Evolutionary conservation across 805 yeast genomes (phyloP), one percentile per base, ranked within the genome.

Genomic region (Monosporozyma solicola): DNA sequence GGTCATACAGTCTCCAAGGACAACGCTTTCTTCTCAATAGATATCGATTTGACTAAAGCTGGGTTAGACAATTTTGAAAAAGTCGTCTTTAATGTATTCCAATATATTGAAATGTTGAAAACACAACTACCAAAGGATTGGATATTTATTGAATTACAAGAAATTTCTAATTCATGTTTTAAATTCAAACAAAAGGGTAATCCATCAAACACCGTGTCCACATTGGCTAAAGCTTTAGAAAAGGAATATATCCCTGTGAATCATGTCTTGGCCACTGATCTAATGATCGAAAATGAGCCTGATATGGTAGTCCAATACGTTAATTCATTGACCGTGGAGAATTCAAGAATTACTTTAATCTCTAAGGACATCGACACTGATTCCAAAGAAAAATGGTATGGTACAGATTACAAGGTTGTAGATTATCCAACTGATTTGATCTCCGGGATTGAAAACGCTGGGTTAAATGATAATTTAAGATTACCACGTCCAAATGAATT

Each of bases 351-450:
- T 5, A 70, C 76, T 46, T 64, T 91, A 27, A 72, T 81, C 13
- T 74, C 79, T 32, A 83, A 73, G 67, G 79, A 66, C 57, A 74
- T 80, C 51, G 75, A 75, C 6, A 76, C 82, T 3, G 77, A 77
- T 52, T 57, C 69, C 15, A 73, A 63, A 22, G 99, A 92, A 66
- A 75, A 80, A 62, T 92, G 97, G 96, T 92, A 94, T 64, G 96
- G 95, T 3, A 89, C 97, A 0, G 85, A 86, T 59, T 87, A 89
- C 65, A 69, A 78, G 2, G 66, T 77, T 45, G 73, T 70, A 10
- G 70, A 73, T 15, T 61, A 87, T 24, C 72, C 80, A 2, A 46
- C 57, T 0, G 71, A 69, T 0, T 65, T 84, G 3, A 15, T 72
- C 6, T 49, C 64, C 9, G 61, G 58, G 41, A 63, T 82, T 48